Conservation (phyloP, 805 yeast genomes). For the Saccharomycopsis amapae region DNA sequence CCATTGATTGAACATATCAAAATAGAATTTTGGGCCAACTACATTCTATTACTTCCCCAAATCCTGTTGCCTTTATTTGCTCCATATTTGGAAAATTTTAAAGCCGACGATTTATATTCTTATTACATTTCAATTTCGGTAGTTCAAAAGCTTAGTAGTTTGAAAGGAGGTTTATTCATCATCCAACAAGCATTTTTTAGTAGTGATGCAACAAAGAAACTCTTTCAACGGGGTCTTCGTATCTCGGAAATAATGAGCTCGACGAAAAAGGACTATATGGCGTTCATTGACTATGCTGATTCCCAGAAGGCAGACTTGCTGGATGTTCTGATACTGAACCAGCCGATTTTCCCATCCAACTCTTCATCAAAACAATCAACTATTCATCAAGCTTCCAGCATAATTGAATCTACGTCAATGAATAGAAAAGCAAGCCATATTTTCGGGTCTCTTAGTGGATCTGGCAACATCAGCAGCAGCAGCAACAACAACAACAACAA, state of each 20-base stretch:
- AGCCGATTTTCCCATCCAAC: too few species aligned
- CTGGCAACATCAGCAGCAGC: too few species aligned
- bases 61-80: background rate
- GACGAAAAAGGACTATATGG: conserved; percentile 9
- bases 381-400: too few species aligned
- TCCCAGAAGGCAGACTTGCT: too few species aligned
- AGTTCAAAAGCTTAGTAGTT: background rate
- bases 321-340: too few species aligned
- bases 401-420: too few species aligned
- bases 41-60: conserved; percentile 2
- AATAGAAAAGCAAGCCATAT: too few species aligned
- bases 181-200: background rate
- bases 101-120: conserved; percentile 2
- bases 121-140: conserved; percentile 8
- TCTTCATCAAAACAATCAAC: too few species aligned
- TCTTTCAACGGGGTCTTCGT: background rate
- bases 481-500: too few species aligned
- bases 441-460: too few species aligned
- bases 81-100: conserved; percentile 3
- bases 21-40: conserved; percentile 6
- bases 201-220: background rate
- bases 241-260: conserved; percentile 1
- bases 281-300: too few species aligned
- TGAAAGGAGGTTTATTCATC: conserved; percentile 1
- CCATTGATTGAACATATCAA: conserved; percentile 13